These are phyloP conservation scores for Epichloe glyceriae DNA, from an alignment of 2,329 filamentous ascomycete species.

Conservation along the genomic window DNA sequence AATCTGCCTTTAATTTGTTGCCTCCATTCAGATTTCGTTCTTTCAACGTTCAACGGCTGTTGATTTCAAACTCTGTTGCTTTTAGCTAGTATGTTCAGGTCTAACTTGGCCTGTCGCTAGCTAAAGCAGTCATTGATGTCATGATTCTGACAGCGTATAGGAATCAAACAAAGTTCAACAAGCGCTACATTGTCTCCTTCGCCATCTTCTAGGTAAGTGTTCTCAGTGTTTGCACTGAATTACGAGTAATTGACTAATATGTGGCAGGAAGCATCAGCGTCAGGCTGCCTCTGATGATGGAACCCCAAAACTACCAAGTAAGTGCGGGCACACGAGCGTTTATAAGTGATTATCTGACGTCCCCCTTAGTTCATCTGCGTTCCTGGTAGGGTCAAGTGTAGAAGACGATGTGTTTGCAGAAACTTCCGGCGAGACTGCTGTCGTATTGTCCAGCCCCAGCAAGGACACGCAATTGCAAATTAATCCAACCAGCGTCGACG, in stretches of 20 bases:
- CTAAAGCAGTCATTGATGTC: not conserved
- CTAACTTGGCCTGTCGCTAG: not conserved
- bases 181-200: constrained; percentile 2
- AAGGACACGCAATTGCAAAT: constrained; percentile 1
- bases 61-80: not conserved
- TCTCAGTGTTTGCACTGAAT: not conserved
- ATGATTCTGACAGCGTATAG: not conserved
- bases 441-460: not conserved
- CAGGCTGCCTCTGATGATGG: constrained; percentile 6
- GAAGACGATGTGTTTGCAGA: constrained; percentile 11
- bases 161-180: constrained; percentile 1
- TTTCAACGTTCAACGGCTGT: not conserved
- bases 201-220: not conserved
- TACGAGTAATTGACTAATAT: not conserved
- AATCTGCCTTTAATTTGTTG: not conserved
- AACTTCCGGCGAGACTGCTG: not conserved
- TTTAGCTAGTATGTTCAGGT: not conserved
- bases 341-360: not conserved
- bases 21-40: not conserved
- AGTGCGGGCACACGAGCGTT: not conserved
- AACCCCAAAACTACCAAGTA: constrained; percentile 6
- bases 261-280: constrained; percentile 2
- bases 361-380: constrained; percentile 3
- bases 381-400: constrained; percentile 8
- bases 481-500: constrained; percentile 23